These are phyloP conservation scores for Podospora anserina DNA, from an alignment of 495 filamentous ascomycete species.

Conservation along the genomic window DNA sequence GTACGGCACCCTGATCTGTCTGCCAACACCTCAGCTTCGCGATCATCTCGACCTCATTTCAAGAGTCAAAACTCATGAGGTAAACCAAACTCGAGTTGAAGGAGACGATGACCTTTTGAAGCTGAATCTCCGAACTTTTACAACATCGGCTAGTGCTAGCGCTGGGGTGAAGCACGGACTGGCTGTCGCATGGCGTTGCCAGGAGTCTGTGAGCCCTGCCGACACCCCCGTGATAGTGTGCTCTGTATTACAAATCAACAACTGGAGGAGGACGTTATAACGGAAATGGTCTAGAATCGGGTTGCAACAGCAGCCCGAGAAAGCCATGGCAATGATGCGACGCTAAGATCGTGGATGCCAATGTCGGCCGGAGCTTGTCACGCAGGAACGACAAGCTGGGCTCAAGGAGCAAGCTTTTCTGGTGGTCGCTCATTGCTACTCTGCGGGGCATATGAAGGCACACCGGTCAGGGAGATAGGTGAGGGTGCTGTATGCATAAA, in stretches of 20 bases:
- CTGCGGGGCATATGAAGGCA: background rate
- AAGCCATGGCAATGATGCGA: background rate
- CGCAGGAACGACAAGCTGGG: background rate
- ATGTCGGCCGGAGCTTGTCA: background rate
- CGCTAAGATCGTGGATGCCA: background rate
- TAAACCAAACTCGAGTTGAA: background rate
- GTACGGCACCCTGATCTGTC: background rate
- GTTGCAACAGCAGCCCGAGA: background rate
- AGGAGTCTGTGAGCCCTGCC: background rate
- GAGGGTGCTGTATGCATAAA: background rate
- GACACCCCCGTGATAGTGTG: background rate
- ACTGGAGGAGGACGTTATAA: background rate
- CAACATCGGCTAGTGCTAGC: background rate
- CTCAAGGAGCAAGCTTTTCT: background rate
- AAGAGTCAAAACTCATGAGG: background rate
- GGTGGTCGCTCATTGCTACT: background rate
- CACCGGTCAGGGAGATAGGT: background rate
- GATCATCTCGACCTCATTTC: background rate
- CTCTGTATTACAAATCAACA: background rate
- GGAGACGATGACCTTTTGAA: background rate
- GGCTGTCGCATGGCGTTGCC: background rate
- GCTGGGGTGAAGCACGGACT: background rate
- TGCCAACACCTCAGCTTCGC: background rate
- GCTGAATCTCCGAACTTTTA: background rate
- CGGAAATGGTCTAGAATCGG: background rate